Evolutionary conservation across 2,329 filamentous ascomycete genomes (phyloP).

Genomic region (Alternaria brassicae): DNA sequence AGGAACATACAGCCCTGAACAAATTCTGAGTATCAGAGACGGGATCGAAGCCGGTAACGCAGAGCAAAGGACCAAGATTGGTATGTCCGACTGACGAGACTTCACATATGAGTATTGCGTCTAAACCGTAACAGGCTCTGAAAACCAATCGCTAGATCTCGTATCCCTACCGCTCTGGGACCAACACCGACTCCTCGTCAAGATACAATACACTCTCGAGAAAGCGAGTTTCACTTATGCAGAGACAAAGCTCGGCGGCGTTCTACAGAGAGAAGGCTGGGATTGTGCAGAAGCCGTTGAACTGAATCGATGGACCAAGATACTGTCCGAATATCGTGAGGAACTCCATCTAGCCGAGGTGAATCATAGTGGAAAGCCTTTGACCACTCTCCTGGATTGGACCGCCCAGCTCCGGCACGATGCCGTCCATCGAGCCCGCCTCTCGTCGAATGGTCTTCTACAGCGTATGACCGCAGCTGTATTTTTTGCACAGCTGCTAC

Average conservation of each 20-base stretch:
- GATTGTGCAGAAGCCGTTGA: constrained; percentile 8
- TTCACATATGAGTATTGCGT: background rate
- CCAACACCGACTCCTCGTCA: constrained; percentile 1
- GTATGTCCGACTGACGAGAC: background rate
- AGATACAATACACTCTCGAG: background rate
- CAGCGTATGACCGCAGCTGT: background rate
- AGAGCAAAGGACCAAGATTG: background rate
- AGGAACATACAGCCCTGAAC: background rate
- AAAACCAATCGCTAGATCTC: background rate
- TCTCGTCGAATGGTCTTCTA: background rate
- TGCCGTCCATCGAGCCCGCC: constrained; percentile 4
- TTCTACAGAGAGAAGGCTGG: background rate
- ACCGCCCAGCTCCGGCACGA: constrained; percentile 1
- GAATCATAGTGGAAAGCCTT: too few species aligned
- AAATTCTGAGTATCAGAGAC: background rate
- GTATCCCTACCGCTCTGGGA: background rate
- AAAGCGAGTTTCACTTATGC: background rate
- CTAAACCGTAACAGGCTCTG: background rate
- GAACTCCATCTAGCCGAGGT: too few species aligned
- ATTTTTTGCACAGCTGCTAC: background rate
- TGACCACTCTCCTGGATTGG: background rate
- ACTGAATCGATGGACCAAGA: background rate
- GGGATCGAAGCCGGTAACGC: background rate
- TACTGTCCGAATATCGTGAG: too few species aligned
- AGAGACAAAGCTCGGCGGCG: background rate